phyloP scores from a whole-genome alignment of 768 basidiomycete genomes.

The Amanita molliuscula region DNA sequence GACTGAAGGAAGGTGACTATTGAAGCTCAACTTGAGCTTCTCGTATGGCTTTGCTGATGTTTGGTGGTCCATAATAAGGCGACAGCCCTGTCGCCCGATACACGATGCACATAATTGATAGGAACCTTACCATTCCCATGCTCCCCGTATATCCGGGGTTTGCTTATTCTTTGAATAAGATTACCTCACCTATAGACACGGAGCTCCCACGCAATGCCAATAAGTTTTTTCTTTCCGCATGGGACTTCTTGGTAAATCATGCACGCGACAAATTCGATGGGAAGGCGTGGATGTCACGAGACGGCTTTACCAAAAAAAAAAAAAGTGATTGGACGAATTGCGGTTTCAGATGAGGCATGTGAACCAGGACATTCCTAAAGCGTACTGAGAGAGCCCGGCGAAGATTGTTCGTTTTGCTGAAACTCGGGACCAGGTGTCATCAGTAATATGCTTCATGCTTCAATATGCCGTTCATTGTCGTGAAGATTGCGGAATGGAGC shows the following conservation, averaged over 20 bases:
- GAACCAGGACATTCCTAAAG: too few species aligned
- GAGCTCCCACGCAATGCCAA: neutral
- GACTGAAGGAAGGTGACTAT: neutral
- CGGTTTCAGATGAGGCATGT: too few species aligned
- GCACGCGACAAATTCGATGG: neutral
- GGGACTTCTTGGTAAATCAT: neutral
- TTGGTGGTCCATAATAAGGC: neutral
- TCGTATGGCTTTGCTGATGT: constrained; percentile 2
- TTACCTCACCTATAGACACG: neutral
- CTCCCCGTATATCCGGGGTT: neutral
- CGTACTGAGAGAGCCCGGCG: too few species aligned
- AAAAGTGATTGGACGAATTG: too few species aligned
- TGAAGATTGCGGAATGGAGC: too few species aligned
- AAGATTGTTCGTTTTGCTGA: too few species aligned
- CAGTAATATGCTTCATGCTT: too few species aligned
- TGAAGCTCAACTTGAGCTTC: neutral
- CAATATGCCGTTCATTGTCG: too few species aligned
- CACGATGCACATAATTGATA: neutral
- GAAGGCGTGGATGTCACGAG: too few species aligned
- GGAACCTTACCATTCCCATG: neutral
- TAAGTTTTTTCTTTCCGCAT: neutral
- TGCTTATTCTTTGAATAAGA: neutral
- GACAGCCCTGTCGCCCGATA: neutral
- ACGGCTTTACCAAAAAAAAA: too few species aligned
- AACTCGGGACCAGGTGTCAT: too few species aligned